phyloP scores from a whole-genome alignment of 371 early-diverging fungal genomes.

The Lichtheimia corymbifera region DNA sequence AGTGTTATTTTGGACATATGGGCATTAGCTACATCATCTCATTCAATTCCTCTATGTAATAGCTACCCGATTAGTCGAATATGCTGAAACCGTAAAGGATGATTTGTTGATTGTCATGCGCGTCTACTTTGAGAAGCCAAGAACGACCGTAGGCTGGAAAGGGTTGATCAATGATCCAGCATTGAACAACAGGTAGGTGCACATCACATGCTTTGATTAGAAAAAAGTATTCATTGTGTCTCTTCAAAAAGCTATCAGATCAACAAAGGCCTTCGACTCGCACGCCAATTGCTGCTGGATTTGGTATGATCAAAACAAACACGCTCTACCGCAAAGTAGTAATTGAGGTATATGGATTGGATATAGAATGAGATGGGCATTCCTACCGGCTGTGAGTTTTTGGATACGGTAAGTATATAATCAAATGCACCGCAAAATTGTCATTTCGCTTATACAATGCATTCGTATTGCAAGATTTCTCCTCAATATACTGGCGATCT shows the following conservation, averaged over 20 bases:
- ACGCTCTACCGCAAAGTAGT: neutral
- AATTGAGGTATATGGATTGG: neutral
- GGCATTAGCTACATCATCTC: neutral
- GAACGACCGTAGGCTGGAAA: constrained; percentile 95
- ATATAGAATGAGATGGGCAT: constrained; percentile 69
- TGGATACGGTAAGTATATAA: constrained; percentile 64
- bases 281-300: constrained; percentile 72
- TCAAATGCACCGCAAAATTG: neutral
- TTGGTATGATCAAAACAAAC: constrained; percentile 30
- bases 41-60: neutral
- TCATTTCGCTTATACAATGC: neutral
- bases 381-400: constrained; percentile 83
- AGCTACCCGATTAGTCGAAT: constrained; percentile 53
- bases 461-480: constrained; percentile 42
- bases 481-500: constrained; percentile 86
- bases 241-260: constrained; percentile 67
- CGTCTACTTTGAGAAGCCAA: constrained; percentile 93
- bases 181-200: constrained; percentile 54
- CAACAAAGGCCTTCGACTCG: constrained; percentile 88
- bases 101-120: constrained; percentile 89
- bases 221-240: neutral
- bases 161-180: constrained; percentile 83
- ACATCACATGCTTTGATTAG: neutral
- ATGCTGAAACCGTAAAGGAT: constrained; percentile 58
- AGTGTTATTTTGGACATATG: constrained; percentile 4